These are phyloP conservation scores for Aureobasidium melanogenum DNA, from an alignment of 2,329 filamentous ascomycete genomes.

Conservation along the genomic window DNA sequence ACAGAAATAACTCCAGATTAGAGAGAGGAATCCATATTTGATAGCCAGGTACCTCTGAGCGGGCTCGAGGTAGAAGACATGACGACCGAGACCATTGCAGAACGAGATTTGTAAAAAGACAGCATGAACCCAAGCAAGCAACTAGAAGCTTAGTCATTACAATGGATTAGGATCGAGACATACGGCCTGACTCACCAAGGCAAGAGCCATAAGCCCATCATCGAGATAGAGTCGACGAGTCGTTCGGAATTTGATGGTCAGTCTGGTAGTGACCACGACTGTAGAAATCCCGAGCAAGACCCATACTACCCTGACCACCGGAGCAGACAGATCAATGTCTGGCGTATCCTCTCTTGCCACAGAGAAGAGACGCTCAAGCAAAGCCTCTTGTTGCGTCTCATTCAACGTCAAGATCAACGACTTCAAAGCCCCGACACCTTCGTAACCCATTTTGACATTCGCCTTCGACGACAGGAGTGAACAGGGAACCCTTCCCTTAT, in stretches of 20 bases:
- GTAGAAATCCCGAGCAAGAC: constrained; percentile 20
- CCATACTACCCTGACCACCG: constrained; percentile 14
- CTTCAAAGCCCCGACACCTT: not conserved
- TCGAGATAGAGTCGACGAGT: constrained; percentile 21
- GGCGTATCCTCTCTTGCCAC: not conserved
- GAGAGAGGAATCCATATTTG: constrained; percentile 17
- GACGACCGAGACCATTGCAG: constrained; percentile 20
- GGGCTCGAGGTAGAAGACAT: constrained; percentile 18
- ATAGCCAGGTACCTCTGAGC: constrained; percentile 15
- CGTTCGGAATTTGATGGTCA: constrained; percentile 18
- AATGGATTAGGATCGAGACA: not conserved
- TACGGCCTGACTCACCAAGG: constrained; percentile 13
- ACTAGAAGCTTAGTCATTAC: not conserved
- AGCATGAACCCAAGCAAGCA: constrained; percentile 19
- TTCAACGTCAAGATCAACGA: not conserved
- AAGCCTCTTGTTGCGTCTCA: not conserved
- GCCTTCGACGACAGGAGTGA: not conserved
- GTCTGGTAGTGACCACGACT: constrained; percentile 17
- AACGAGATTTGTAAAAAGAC: constrained; percentile 17
- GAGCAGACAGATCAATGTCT: not conserved
- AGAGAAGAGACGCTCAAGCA: not conserved
- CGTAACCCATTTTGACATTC: not conserved
- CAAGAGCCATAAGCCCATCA: constrained; percentile 20
- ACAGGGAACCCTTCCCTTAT: not conserved
- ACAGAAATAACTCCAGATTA: constrained; percentile 19